Percentiles rank a stretch among this genome's conserved stretches.
Evolutionary conservation across 768 basidiomycete genomes (phyloP).

Genomic region (Leucocoprinus birnbaumii): DNA sequence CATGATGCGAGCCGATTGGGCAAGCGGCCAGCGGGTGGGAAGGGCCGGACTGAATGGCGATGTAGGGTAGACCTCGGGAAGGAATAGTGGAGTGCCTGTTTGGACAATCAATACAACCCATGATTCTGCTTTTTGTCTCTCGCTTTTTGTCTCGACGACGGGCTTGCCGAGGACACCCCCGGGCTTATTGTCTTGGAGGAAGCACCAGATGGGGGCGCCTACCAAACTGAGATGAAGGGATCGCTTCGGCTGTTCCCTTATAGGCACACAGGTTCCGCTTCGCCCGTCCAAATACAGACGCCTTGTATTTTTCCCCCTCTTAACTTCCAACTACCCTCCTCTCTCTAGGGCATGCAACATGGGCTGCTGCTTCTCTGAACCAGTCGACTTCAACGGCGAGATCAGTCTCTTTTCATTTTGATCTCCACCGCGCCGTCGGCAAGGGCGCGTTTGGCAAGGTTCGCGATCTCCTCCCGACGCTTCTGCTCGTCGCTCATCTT

Average conservation of each 20-base stretch:
- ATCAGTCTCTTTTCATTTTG: conserved; percentile 94
- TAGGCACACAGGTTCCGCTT: conserved; percentile 15
- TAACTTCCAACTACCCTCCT: conserved; percentile 25
- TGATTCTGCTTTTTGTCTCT: conserved; percentile 11
- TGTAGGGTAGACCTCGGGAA: neutral
- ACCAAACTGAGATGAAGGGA: conserved; percentile 22
- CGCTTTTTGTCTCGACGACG: conserved; percentile 17
- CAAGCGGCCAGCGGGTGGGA: neutral
- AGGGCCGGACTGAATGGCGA: too few species aligned
- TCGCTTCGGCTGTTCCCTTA: conserved; percentile 17
- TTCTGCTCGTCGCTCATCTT: conserved; percentile 4
- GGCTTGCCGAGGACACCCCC: neutral
- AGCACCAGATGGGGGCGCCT: conserved; percentile 14
- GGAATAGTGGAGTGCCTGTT: neutral
- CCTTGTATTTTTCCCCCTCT: conserved; percentile 38
- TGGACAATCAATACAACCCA: neutral
- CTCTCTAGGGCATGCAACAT: conserved; percentile 41
- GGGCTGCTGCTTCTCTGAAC: conserved; percentile 70
- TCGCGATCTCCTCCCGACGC: conserved; percentile 19
- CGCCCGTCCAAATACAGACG: conserved; percentile 24
- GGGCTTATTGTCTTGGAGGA: conserved; percentile 16
- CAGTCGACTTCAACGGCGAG: conserved; percentile 82
- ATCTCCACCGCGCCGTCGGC: conserved; percentile 91
- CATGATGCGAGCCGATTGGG: neutral
- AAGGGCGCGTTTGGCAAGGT: conserved; percentile 99